Base-by-base conservation (phyloP, 805 yeast species). In the Priceomyces melissophilus region DNA sequence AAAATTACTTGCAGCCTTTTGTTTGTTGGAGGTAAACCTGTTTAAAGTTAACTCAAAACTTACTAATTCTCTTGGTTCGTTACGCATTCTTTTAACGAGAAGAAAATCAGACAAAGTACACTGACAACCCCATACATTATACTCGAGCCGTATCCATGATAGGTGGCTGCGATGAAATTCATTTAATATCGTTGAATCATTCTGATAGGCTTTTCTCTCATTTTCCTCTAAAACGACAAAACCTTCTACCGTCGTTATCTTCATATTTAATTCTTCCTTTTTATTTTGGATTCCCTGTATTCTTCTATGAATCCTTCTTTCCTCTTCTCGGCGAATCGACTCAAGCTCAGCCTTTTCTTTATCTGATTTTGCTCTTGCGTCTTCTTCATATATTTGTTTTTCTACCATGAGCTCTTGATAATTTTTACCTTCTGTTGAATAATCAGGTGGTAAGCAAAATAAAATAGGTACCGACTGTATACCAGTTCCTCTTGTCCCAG, bases 401-500 rank as follows among this genome's bases (percentile, higher is more conserved):
- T 49, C 51, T 32, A 52, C 46, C 6, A 57, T 51, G 41, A 70
- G 52, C 10, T 70, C 68, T 9, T 55, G 50, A 32, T 63, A 35
- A 0, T 70, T 55, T 10, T 58, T 50, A 3, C 61, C 67, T 15
- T 67, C 55, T 7, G 64, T 45, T 15, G 41, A 39, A 39, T 45
- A 50, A 25, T 45, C 51, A 0, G 48, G 43, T 1, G 69, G 69
- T 11, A 65, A 46, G 1, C 57, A 53, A 29, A 71, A 65, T 10
- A 84, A 59, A 0, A 77, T 71, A 0, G 88, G 86, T 1, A 73
- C 69, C 1, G 83, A 72, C 10, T 70, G 71, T 3, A 82, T 65
- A 3, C 84, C 84, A 0, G 68, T 65, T n/a, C 65, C 67, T 10
- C 67, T 67, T 0, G 82, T 72, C 9, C 81, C 85, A n/a, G 81